Base-by-base conservation (phyloP, 73 alveolate genomes). In the Paramecium biaurelia region DNA sequence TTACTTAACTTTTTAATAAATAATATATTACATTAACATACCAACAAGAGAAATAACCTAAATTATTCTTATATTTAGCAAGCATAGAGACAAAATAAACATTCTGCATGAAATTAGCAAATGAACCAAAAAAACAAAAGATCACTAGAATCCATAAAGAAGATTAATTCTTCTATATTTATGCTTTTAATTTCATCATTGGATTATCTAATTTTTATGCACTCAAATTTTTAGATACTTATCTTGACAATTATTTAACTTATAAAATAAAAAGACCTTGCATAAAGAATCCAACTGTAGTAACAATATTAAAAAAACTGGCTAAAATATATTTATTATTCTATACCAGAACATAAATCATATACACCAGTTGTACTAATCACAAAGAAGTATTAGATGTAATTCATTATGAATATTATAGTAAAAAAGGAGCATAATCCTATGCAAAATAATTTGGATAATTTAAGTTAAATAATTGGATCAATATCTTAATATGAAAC, bases 231-330 rank as follows among this genome's bases (percentile, higher is more conserved):
- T 79, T 79, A 9, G 21, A 14, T 1, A 79, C 90, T 47, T 79
- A 79, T 42, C 90, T 79, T 1, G 90, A 79, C 28, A 79, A 45
- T 43, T 79, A 23, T 1, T 79, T 43, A 23, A 79, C 90, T 24
- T 79, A 43, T 5, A 79, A 34, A 42, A 79, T 79, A 37, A 79
- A 79, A 23, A 79, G 56, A 18, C 90, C 90, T 79, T 79, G 53
- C 90, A 79, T 79, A 79, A 79, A 79, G 45, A 79, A 79, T 38
- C 90, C 90, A 0, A 79, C 90, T 14, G 90, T 79, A 2, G 90
- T 79, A 5, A 79, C 90, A 0, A 79, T 24, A 45, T 79, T 79
- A 18, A 79, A 79, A 34, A 79, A 79, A 6, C 35, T 41, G 20
- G 90, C 90, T 79, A 79, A 43, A 79, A 43, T 43, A 79, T 8